These are phyloP conservation scores for Xylariaceae sp. DNA, from an alignment of 2,329 filamentous ascomycete species.

Conservation along the genomic window DNA sequence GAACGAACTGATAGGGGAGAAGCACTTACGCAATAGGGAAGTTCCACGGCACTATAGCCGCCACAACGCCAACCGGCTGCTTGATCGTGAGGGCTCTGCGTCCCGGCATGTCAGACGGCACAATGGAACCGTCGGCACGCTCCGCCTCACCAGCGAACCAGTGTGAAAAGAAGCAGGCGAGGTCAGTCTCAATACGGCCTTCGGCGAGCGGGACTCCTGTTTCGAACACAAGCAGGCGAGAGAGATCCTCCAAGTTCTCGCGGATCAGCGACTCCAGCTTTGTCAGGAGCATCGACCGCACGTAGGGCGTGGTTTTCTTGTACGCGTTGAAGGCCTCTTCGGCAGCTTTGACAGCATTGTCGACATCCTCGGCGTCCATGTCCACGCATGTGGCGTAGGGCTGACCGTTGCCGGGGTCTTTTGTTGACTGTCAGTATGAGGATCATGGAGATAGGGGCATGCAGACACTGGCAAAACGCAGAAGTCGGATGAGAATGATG, in stretches of 20 bases:
- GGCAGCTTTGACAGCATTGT: conserved; percentile 53
- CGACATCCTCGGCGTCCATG: conserved; percentile 53
- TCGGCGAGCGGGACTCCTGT: conserved; percentile 54
- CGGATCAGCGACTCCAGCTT: conserved; percentile 62
- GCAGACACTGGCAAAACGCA: not conserved
- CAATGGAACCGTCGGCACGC: conserved; percentile 52
- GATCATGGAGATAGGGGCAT: not conserved
- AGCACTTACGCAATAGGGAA: conserved; percentile 54
- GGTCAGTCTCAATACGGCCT: conserved; percentile 51
- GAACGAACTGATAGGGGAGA: not conserved
- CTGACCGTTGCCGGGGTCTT: conserved; percentile 43
- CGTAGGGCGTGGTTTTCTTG: conserved; percentile 54
- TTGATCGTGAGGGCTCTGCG: conserved; percentile 67
- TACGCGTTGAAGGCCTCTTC: conserved; percentile 57
- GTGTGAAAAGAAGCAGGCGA: conserved; percentile 48
- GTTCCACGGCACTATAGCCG: conserved; percentile 66
- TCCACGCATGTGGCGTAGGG: conserved; percentile 39
- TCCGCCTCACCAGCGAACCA: conserved; percentile 53
- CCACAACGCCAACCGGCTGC: conserved; percentile 65
- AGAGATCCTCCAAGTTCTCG: conserved; percentile 57
- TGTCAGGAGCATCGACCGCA: conserved; percentile 56
- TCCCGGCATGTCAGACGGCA: conserved; percentile 54
- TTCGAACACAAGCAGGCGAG: conserved; percentile 57
- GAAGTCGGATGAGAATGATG: not conserved
- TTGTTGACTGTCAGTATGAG: not conserved